These are phyloP conservation scores for Citrullus mucosospermus DNA, from an alignment of 306 rosid species.

Conservation along the genomic window DNA sequence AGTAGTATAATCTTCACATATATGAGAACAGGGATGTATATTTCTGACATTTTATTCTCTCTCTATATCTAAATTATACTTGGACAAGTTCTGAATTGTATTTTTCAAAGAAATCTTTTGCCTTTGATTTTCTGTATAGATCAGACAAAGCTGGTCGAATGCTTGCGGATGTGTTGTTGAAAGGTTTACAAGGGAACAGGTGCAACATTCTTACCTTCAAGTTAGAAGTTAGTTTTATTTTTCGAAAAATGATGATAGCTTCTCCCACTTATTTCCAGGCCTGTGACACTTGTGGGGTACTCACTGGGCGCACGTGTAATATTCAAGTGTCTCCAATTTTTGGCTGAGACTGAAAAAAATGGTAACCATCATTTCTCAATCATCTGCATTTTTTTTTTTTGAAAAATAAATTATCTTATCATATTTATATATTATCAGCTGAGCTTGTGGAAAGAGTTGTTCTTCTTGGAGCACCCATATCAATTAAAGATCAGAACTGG, in stretches of 20 bases:
- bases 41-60: not conserved
- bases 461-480: slow-evolving; percentile 40
- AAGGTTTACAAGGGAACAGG: slow-evolving; percentile 45
- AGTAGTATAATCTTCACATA: not conserved
- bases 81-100: not conserved
- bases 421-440: slow-evolving; percentile 14
- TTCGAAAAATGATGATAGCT: not conserved
- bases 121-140: slow-evolving; percentile 15
- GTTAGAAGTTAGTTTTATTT: not conserved
- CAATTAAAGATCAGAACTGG: slow-evolving; percentile 39
- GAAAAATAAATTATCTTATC: not conserved
- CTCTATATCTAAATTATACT: not conserved
- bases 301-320: slow-evolving; percentile 41
- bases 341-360: slow-evolving; percentile 25
- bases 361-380: slow-evolving; percentile 14
- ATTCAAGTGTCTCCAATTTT: slow-evolving; percentile 33
- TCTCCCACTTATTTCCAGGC: slow-evolving; percentile 22
- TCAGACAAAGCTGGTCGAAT: slow-evolving; percentile 44
- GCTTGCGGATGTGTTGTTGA: slow-evolving; percentile 34
- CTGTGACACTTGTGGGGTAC: slow-evolving; percentile 43
- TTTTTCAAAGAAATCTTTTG: not conserved
- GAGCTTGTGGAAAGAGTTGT: slow-evolving; percentile 40
- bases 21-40: not conserved
- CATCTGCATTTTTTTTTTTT: not conserved
- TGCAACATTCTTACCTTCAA: slow-evolving; percentile 3